These are phyloP conservation scores for Triangularia verruculosa DNA, from an alignment of 2,329 filamentous ascomycete genomes.

Conservation along the genomic window DNA sequence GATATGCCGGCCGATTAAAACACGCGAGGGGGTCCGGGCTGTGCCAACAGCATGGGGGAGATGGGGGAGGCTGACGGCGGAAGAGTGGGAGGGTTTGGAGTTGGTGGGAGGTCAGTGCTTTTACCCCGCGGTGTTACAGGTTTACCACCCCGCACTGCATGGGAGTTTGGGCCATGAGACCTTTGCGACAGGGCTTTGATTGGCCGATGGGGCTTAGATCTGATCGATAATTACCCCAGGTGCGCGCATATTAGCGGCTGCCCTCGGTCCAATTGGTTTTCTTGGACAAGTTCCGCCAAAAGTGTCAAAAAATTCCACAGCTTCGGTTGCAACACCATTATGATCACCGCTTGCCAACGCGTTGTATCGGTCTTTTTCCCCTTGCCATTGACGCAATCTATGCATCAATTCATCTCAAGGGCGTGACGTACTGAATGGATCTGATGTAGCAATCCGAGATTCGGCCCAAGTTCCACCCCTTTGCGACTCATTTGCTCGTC, in stretches of 20 bases:
- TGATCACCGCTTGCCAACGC: conserved; percentile 21
- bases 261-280: conserved; percentile 26
- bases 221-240: conserved; percentile 8
- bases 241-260: conserved; percentile 31
- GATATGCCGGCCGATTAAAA: background rate
- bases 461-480: conserved; percentile 3
- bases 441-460: background rate
- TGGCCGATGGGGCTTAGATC: conserved; percentile 6
- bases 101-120: background rate
- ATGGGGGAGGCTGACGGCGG: background rate
- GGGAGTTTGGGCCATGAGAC: background rate
- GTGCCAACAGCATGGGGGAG: background rate
- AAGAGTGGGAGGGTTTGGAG: background rate
- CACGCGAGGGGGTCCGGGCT: background rate
- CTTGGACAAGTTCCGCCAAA: conserved; percentile 16
- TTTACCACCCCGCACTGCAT: background rate
- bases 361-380: conserved; percentile 21
- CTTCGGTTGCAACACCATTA: conserved; percentile 5
- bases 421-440: background rate
- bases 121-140: background rate
- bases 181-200: conserved; percentile 18
- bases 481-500: conserved; percentile 13
- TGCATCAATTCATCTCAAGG: conserved; percentile 13
- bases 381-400: conserved; percentile 13
- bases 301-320: conserved; percentile 4